These are phyloP conservation scores for Flueggea neowawraea DNA, from an alignment of 441 rosid genomes.

Conservation along the genomic window DNA sequence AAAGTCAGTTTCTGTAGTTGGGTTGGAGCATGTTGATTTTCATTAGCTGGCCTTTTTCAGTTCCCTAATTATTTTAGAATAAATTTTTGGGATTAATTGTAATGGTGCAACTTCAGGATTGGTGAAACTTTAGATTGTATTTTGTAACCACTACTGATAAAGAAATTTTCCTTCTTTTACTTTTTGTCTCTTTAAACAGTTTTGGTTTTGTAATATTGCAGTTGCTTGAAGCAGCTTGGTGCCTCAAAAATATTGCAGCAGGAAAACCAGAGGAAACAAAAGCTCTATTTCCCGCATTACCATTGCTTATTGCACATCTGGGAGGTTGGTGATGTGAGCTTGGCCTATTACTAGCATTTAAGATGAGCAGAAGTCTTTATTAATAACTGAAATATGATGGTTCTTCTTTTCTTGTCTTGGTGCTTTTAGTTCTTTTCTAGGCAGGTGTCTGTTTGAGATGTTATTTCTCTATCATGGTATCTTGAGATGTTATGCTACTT, in stretches of 20 bases:
- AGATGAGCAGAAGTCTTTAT: no score
- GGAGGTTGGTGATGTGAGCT: conserved; percentile 59
- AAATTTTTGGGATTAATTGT: no score
- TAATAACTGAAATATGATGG: no score
- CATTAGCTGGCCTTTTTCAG: no score
- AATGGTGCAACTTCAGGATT: no score
- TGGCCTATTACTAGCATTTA: neutral
- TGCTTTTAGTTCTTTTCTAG: no score
- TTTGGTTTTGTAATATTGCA: conserved; percentile 28
- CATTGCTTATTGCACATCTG: conserved; percentile 87
- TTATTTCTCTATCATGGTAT: no score
- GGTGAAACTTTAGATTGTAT: neutral
- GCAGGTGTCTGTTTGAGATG: neutral
- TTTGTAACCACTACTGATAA: no score
- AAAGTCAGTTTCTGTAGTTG: no score
- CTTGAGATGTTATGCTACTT: neutral
- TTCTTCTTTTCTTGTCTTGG: no score
- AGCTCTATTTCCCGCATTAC: conserved; percentile 82
- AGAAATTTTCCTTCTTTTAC: neutral
- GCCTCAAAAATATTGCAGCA: conserved; percentile 97
- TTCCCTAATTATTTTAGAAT: no score
- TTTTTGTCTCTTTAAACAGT: neutral
- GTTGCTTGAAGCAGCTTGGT: conserved; percentile 98
- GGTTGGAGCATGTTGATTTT: no score
- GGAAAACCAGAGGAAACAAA: conserved; percentile 93